A percentile compares a stretch with the other conserved stretches of the same genome.
phyloP scores from a whole-genome alignment of 768 basidiomycete genomes.

The Leccinum arenicola region DNA sequence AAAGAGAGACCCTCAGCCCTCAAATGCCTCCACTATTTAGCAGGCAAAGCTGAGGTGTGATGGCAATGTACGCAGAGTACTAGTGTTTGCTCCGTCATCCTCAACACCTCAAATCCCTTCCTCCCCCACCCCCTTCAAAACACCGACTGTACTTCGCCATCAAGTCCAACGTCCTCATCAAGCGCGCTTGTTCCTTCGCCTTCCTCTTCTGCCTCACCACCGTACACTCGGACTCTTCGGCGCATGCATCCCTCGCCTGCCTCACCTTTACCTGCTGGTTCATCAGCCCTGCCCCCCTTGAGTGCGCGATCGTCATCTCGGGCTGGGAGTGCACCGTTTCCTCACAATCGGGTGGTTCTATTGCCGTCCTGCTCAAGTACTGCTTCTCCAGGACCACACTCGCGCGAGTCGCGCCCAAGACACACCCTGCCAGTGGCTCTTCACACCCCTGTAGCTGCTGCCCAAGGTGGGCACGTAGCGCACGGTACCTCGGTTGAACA shows the following conservation, averaged over 20 bases:
- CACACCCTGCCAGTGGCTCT: too few species aligned
- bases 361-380: slow-evolving; percentile 53
- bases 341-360: slow-evolving; percentile 52
- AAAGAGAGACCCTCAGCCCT: too few species aligned
- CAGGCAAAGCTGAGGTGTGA: neutral
- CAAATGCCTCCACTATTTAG: too few species aligned
- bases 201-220: slow-evolving; percentile 59
- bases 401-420: slow-evolving; percentile 52
- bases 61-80: slow-evolving; percentile 43
- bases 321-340: slow-evolving; percentile 73
- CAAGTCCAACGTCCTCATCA: slow-evolving; percentile 82
- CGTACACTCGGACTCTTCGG: slow-evolving; percentile 40
- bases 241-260: slow-evolving; percentile 69
- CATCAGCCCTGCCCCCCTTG: slow-evolving; percentile 77
- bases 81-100: slow-evolving; percentile 61
- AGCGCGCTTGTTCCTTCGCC: slow-evolving; percentile 76
- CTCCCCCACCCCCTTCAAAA: slow-evolving; percentile 52
- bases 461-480: slow-evolving; percentile 39
- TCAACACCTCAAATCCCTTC: slow-evolving; percentile 81
- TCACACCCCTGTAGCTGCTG: slow-evolving; percentile 44
- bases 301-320: slow-evolving; percentile 59
- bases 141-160: slow-evolving; percentile 68
- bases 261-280: slow-evolving; percentile 79
- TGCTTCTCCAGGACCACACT: slow-evolving; percentile 49
- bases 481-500: slow-evolving; percentile 58